Evolutionary conservation across 73 alveolate species (phyloP).

Genomic region (Loxodes magnus): DNA sequence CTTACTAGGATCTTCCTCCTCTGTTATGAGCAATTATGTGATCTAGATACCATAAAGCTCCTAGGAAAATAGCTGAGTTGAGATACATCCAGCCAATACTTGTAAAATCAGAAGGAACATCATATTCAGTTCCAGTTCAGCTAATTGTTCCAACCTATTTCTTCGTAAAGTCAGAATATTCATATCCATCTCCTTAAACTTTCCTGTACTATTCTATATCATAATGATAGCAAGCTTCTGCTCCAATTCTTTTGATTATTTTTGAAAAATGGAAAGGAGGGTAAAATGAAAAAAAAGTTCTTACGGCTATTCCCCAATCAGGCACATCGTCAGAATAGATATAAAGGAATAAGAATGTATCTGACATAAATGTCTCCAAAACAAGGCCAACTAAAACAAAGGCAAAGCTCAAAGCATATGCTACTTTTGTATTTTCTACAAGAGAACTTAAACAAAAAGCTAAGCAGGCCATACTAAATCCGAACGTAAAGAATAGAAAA

Average conservation of each 20-base stretch:
- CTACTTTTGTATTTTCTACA: neutral
- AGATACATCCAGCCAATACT: neutral
- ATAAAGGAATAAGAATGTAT: neutral
- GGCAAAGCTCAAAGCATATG: conserved; percentile 4
- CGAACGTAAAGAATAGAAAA: neutral
- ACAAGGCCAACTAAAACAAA: conserved; percentile 6
- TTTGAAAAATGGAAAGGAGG: conserved; percentile 20
- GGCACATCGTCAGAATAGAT: conserved; percentile 9
- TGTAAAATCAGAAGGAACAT: conserved; percentile 12
- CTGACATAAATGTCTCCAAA: neutral
- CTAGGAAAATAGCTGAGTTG: neutral
- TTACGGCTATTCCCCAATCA: neutral
- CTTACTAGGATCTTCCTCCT: too few species aligned
- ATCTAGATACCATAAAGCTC: conserved; percentile 32
- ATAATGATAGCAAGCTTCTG: conserved; percentile 31
- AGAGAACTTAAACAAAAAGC: conserved; percentile 2
- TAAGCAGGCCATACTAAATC: neutral
- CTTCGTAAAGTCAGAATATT: conserved; percentile 14
- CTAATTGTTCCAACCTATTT: conserved; percentile 6
- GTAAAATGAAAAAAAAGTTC: conserved; percentile 2
- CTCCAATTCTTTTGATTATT: conserved; percentile 24
- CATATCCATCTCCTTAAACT: conserved; percentile 38
- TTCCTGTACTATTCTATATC: conserved; percentile 21
- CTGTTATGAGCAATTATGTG: conserved; percentile 32
- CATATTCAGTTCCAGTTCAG: conserved; percentile 5